Evolutionary conservation across 257 asterid species (phyloP), one percentile per base, ranked within the genome.

Genomic region (Solanum megistacrolobum): DNA sequence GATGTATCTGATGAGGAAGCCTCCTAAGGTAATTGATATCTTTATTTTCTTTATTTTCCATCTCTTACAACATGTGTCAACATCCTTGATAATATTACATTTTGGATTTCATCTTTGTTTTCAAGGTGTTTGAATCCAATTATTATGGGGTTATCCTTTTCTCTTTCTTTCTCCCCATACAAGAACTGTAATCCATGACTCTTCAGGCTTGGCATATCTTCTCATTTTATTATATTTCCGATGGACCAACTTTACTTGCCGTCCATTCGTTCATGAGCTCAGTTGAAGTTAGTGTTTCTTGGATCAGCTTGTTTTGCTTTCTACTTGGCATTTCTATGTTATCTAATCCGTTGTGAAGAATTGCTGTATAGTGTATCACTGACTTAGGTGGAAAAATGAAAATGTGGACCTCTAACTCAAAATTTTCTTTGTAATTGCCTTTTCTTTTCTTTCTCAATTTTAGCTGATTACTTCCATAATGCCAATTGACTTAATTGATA

Each of bases 1-100:
- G 97, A 95, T 96, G 99, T 91, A 89, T 88, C 94, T 93, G 89
- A 94, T 96, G 91, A 93, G 99, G 88, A 97, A 90, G 92, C 95
- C 99, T 89, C 98, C 98, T 29, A 97, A 97, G 99, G 99, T 97
- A 88, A 93, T 84, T 86, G 25, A 79, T 55, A 69, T 86, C 71
- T 46, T 36, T 14, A 68, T 68, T 68, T 6, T 66, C 31, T 62
- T 62, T 62, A 79, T 41, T 55, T 41, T 73, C 38, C 65, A 27
- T 43, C 66, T 48, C 65, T 39, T 43, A 79, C 38, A 48, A 2
- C 65, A 79, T 79, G 8, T 27, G 38, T 16, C 8, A 12, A 9
- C 27, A 5, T 79, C 85, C 39, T 18, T 8, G 16, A 43, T 79
- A 16, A 27, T 27, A 25, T 43, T 79, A 23, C 66, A 79, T 79